Evolutionary conservation across 1,139 yeast species (phyloP).

Genomic region (Kurtzmaniella quercitrusa): DNA sequence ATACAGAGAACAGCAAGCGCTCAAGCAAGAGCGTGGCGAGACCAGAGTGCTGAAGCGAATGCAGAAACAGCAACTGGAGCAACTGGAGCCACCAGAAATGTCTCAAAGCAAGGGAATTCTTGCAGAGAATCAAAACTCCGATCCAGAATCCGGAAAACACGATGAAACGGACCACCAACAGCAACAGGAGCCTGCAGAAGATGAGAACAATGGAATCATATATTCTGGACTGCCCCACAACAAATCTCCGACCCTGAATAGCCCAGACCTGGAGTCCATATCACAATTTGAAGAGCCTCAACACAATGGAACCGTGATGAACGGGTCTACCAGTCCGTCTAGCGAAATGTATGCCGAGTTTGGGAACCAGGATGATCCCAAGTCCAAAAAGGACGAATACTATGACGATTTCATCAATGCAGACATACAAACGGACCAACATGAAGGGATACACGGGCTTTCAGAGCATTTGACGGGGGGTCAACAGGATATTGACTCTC

Average conservation of each 20-base stretch:
- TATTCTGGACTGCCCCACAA: constrained; percentile 5
- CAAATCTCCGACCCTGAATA: neutral
- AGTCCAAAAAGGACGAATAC: constrained; percentile 9
- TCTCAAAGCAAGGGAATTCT: neutral
- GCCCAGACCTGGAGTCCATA: neutral
- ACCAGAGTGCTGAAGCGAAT: constrained; percentile 17
- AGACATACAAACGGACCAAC: constrained; percentile 1
- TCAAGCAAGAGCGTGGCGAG: constrained; percentile 59
- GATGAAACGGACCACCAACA: neutral
- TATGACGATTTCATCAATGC: constrained; percentile 29
- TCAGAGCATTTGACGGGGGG: constrained; percentile 26
- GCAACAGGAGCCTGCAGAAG: neutral
- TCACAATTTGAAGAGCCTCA: neutral
- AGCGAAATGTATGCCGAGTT: constrained; percentile 11
- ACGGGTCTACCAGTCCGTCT: constrained; percentile 8
- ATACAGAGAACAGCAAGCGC: constrained; percentile 65
- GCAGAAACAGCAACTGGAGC: neutral
- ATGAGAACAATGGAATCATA: neutral
- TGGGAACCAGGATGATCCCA: constrained; percentile 8
- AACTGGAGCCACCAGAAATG: neutral
- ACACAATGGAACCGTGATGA: neutral
- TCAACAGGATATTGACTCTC: constrained; percentile 29
- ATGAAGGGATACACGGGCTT: constrained; percentile 16
- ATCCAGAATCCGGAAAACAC: neutral
- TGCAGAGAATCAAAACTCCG: neutral